Base-by-base conservation (phyloP, 2,329 filamentous ascomycete species). In the Ophiocordyceps camponoti-rufipedis region DNA sequence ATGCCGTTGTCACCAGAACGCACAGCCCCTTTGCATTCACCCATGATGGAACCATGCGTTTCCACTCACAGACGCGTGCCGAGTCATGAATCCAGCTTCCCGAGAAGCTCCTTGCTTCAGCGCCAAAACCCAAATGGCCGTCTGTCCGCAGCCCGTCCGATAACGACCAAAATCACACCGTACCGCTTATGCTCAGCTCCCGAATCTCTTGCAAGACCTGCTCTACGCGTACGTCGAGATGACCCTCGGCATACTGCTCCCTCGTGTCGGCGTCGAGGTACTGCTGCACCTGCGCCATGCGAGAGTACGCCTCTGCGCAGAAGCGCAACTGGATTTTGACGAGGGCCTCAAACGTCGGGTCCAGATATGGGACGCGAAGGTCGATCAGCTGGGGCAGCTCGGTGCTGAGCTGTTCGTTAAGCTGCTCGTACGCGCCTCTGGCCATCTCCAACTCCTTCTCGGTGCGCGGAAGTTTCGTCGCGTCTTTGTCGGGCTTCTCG, bases 211-310 rank as follows among this genome's bases (percentile, higher is more conserved):
- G 88, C 64, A 98, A 61, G 40, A 96, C 91, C 64, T 96, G 82
- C 65, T 98, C 91, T 29, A 98, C 91, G 52, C 86, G 71, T 49
- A 80, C 82, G 61, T 98, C 91, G 54, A 98, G 68, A 52, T 95
- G 85, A 28, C 91, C 91, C 55, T 87, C 80, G 1, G 91, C 91
- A 63, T 98, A 98, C 65, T 95, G 84, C 52, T 98, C 91, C 62
- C 91, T 75, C 45, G 89, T 96, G 58, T 94, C 87, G 29, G 89
- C 83, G 60, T 96, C 91, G 31, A 98, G 72, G 62, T 95, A 96
- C 67, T 98, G 91, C 68, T 98, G 91, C 47, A 98, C 93, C 68
- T 98, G 93, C 28, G 93, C 91, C 91, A 98, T 98, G 43, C 91
- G 75, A 50, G 81, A 88, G 65, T 98, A 98, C 2, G 91, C 91